Base-by-base conservation (phyloP, 164 flowering plant genomes). In the Nymphaea colorata region DNA sequence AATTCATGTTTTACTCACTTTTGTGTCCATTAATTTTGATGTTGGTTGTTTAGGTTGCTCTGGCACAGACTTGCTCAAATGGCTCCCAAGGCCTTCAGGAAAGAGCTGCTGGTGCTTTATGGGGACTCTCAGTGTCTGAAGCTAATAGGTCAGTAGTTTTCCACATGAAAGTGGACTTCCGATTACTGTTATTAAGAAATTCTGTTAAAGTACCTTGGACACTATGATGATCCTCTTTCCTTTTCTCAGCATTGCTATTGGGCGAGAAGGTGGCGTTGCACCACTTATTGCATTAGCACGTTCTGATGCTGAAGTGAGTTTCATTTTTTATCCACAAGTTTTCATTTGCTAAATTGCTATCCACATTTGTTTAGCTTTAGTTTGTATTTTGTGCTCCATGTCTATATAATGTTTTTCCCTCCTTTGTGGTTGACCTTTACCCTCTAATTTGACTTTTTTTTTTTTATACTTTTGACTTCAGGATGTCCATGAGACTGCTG, bases 401-500 rank as follows among this genome's bases (percentile, higher is more conserved):
- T 47, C 11, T 6, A 47, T 47, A 0, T 12, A 6, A 7, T 47
- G 55, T 7, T 3, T 2, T 47, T 7, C 11, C 11, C 7, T 6
- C 11, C 12, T 47, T 47, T 6, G 55, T 47, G 53, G 5, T 12
- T 47, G 55, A 2, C 2, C 5, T 47, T 3, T 47, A 47, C 3
- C 11, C 4, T 47, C 36, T 59, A 64, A 57, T 42, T 16, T 43
- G 64, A 64, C 64, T 63, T 45, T 43, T 59, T 57, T 43, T 36
- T 15, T 17, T 44, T 44, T 5, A 47, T 47, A 6, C 12, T 25
- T 25, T 25, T 25, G 36, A 25, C 36, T 76, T 14, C 79, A 90
- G 96, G 98, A 95, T 79, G 99, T 95, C 67, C 98, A 92, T 75
- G 98, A 92, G 81, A 92, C 99, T 73, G 99, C 99, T 61, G 99